Evolutionary conservation across 495 filamentous ascomycete species (phyloP), one percentile per base, ranked within the genome.

Genomic region (Lichina pygmaea): DNA sequence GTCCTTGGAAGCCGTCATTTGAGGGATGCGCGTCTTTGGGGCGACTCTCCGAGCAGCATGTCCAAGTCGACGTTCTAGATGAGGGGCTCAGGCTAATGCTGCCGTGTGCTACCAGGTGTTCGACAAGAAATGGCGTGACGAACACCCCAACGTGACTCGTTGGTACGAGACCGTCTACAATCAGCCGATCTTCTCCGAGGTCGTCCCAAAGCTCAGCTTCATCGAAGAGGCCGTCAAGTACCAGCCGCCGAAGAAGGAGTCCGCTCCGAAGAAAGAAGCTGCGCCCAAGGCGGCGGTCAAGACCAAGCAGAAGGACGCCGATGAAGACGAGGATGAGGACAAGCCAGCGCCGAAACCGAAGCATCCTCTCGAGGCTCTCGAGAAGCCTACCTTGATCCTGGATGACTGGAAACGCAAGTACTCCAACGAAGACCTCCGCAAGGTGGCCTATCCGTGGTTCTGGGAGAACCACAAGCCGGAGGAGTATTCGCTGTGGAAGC

Each of bases 401-500:
- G 89, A 99, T 57, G 89, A 99, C 58, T 92, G 78, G 81, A 99
- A 99, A 77, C 83, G 86, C 55, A 75, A 80, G 61, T 99, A 94
- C 77, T 95, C 91, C 55, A 99, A 99, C 73, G 68, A 78, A 51
- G 86, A 95, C 42, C 86, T 81, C 47, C 82, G 79, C 41, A 54
- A 66, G 49, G 75, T 66, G 39, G 82, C 86, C 52, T 63, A 95
- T 52, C 85, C 86, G 57, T 99, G 86, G 81, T 95, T 99, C 74
- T 99, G 86, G 86, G 73, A 93, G 67, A 77, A 92, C 57, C 73
- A 71, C 63, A 86, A 85, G 49, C 70, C 86, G 56, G 77, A 81
- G 46, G 91, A 95, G 64, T 95, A 89, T 72, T 91, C 84, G 36
- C 62, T 99, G 54, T 99, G 83, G 83, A 72, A 67, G 57, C 67